Conservation (phyloP, 345 rosid species). For the Euphorbia tirucalli region DNA sequence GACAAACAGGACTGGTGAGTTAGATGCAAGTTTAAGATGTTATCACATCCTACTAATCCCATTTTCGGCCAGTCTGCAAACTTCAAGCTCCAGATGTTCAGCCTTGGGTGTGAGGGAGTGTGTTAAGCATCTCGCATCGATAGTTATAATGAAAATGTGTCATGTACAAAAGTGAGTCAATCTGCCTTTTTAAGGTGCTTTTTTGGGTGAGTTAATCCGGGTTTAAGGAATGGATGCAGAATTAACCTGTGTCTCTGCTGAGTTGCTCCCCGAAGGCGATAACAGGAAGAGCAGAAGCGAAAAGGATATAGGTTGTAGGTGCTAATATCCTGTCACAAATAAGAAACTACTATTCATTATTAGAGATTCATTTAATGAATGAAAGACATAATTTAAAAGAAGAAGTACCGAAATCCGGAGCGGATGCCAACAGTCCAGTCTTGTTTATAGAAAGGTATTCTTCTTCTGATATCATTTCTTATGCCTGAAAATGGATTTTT, state of each 20-base stretch:
- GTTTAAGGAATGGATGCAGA: not conserved
- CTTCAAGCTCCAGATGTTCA: too few species aligned
- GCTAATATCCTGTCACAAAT: constrained; percentile 55
- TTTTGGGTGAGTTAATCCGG: too few species aligned
- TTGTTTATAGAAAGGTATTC: constrained; percentile 60
- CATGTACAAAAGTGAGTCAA: too few species aligned
- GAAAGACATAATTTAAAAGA: not conserved
- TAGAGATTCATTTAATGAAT: not conserved
- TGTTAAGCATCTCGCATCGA: too few species aligned
- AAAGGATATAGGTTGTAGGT: constrained; percentile 78
- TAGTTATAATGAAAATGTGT: too few species aligned
- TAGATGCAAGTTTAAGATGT: too few species aligned
- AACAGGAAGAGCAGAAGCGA: constrained; percentile 85
- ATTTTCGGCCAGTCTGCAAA: too few species aligned
- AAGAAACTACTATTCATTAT: too few species aligned
- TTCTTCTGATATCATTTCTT: constrained; percentile 47
- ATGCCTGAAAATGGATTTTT: constrained; percentile 54
- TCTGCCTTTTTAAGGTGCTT: too few species aligned
- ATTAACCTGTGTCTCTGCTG: constrained; percentile 65
- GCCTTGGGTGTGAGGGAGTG: too few species aligned
- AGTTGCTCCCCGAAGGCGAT: constrained; percentile 86
- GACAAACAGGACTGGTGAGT: too few species aligned
- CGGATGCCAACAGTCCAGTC: constrained; percentile 60
- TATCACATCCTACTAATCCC: too few species aligned
- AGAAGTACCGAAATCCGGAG: constrained; percentile 51